Base-by-base conservation (phyloP, 495 filamentous ascomycete genomes). In the Collariella sp. region DNA sequence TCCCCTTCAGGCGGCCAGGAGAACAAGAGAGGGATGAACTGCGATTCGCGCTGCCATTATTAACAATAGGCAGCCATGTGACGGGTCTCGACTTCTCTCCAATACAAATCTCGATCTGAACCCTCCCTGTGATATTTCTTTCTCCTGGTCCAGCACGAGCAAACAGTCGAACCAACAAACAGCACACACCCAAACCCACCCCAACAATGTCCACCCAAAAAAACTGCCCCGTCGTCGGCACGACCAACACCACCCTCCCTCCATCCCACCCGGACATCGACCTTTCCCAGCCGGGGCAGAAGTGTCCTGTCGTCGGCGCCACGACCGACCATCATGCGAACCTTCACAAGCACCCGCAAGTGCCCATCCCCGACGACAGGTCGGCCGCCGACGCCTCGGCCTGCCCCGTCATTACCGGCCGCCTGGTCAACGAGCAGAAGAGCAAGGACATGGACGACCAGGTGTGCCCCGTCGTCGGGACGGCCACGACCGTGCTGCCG, bases 401-500 rank as follows among this genome's bases (percentile, higher is more conserved):
- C 49, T 76, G 73, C 59, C 73, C 73, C 10, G 71, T 62, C 19
- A 57, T 76, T 40, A 66, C 34, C 10, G 61, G 52, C 50, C 55
- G 46, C 50, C 54, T 72, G 15, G 66, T 74, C 55, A 67, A 71
- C 59, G 72, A 74, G 58, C 43, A 62, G 23, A 71, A 74, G 68
- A 67, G 63, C 64, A 61, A 65, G 52, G 66, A 65, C 48, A 73
- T 76, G 70, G 73, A 76, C 56, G 73, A 74, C 59, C 60, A 67
- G 18, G 67, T 76, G 15, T 76, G 73, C 49, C 73, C 73, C 55
- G 72, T 76, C 13, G 71, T 72, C 24, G 73, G 72, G 4, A 71
- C 73, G 36, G 73, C 70, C 1, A 76, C 73, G 12, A 72, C 70
- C 0, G 67, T 73, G 38, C 67, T 76, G 10, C 72, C 73, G 16